Evolutionary conservation across 225 moss, liverwort and hornwort species (phyloP).

Genomic region (Lunularia cruciata): DNA sequence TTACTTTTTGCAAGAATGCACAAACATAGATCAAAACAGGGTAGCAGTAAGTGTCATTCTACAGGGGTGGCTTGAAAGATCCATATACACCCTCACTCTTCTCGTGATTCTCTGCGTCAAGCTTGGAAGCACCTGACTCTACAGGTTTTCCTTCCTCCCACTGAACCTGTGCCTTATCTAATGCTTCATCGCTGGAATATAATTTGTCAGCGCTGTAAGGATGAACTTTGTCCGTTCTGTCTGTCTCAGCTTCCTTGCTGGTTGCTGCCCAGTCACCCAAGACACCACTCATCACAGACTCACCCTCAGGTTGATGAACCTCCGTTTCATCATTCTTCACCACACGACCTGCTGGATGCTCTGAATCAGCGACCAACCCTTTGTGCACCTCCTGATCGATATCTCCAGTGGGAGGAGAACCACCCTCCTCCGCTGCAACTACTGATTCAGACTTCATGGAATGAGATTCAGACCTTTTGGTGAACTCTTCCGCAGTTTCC

Average conservation of each 20-base stretch:
- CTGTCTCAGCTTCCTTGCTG: not conserved
- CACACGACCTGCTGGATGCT: slow-evolving; percentile 34
- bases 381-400: slow-evolving; percentile 44
- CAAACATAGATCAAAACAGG: too few species aligned
- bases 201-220: not conserved
- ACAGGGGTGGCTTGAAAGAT: not conserved
- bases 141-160: not conserved
- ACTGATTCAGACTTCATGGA: not conserved
- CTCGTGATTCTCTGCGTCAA: not conserved
- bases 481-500: slow-evolving; percentile 19
- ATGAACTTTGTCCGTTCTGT: slow-evolving; percentile 2
- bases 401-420: not conserved
- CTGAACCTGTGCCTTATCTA: not conserved
- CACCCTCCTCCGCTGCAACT: not conserved
- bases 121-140: not conserved
- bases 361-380: slow-evolving; percentile 44
- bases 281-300: not conserved
- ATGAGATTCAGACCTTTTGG: slow-evolving; percentile 2
- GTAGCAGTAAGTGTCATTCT: not conserved
- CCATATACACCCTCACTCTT: not conserved
- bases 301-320: not conserved
- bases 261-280: not conserved
- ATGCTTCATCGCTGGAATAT: not conserved
- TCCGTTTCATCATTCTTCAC: slow-evolving; percentile 2
- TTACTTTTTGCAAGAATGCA: too few species aligned